Conservation (phyloP, 805 yeast species). For the Peterozyma toletana region DNA sequence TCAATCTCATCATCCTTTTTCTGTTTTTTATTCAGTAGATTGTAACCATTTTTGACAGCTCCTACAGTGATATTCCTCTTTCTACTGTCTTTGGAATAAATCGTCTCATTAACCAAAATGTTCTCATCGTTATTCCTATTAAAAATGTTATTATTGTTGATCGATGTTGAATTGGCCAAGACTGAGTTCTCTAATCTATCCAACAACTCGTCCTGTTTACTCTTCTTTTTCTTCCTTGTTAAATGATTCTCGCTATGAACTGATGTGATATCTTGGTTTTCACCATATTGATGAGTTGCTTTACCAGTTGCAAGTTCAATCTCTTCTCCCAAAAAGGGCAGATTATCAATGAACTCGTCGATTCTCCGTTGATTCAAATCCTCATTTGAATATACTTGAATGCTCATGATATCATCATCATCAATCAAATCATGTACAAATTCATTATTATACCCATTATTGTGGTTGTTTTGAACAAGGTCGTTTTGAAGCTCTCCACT, state of each 20-base stretch:
- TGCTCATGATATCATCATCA: conserved; percentile 24
- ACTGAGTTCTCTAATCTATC: too few species aligned
- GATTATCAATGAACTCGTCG: conserved; percentile 17
- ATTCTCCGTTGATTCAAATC: conserved; percentile 11
- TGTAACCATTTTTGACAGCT: background rate
- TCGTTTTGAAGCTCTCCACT: background rate
- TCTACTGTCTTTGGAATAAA: background rate
- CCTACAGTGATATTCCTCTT: background rate
- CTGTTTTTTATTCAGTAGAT: conserved; percentile 9
- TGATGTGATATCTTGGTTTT: too few species aligned
- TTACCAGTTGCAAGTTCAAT: too few species aligned
- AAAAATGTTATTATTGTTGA: background rate
- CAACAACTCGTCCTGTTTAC: too few species aligned
- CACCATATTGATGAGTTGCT: too few species aligned
- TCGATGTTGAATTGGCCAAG: background rate
- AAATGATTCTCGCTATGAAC: too few species aligned
- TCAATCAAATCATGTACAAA: conserved; percentile 21
- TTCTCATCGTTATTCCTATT: too few species aligned
- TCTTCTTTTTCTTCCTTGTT: too few species aligned
- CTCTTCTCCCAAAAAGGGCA: too few species aligned
- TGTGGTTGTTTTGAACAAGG: conserved; percentile 10
- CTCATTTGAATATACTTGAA: background rate
- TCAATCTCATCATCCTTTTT: conserved; percentile 15
- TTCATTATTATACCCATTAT: conserved; percentile 17
- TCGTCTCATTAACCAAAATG: conserved; percentile 4